These are phyloP conservation scores for Endoconidiophora polonica DNA, from an alignment of 2,329 filamentous ascomycete species.

Conservation along the genomic window DNA sequence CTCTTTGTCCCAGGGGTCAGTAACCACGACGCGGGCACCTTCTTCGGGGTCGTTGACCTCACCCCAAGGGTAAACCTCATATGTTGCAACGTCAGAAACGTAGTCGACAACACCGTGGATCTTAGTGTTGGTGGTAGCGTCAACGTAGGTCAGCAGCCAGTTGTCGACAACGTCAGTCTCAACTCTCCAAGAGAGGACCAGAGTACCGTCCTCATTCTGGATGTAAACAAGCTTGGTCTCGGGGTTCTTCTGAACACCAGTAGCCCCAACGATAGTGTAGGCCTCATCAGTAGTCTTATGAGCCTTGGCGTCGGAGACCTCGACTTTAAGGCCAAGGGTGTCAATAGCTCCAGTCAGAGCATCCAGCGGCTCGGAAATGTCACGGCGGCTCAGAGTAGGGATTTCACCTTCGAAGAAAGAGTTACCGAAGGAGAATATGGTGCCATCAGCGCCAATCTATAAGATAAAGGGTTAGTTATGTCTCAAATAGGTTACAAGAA, in stretches of 20 bases:
- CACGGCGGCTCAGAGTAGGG: conserved; percentile 24
- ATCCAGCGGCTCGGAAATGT: conserved; percentile 25
- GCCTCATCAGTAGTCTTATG: conserved; percentile 18
- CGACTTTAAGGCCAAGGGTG: conserved; percentile 20
- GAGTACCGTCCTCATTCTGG: conserved; percentile 27
- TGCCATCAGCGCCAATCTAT: conserved; percentile 34
- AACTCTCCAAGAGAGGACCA: conserved; percentile 38
- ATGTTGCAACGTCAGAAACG: conserved; percentile 33
- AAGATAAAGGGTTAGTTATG: conserved; percentile 1
- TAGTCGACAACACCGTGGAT: conserved; percentile 40
- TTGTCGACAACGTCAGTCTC: conserved; percentile 40
- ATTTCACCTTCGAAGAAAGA: conserved; percentile 27
- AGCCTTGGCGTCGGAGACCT: conserved; percentile 17
- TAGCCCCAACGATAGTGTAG: conserved; percentile 29
- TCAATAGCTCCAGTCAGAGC: conserved; percentile 27
- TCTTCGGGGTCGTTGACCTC: conserved; percentile 34
- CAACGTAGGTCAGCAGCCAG: conserved; percentile 43
- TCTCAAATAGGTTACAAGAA: background rate
- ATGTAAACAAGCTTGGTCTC: conserved; percentile 40
- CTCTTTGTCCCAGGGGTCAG: conserved; percentile 30
- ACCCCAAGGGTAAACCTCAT: conserved; percentile 40
- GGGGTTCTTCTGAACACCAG: conserved; percentile 33
- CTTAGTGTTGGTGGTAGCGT: conserved; percentile 29
- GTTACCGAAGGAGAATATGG: conserved; percentile 41
- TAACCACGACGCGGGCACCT: conserved; percentile 26